phyloP scores from a whole-genome alignment of 768 basidiomycete species.

The Tulasnella calospora region DNA sequence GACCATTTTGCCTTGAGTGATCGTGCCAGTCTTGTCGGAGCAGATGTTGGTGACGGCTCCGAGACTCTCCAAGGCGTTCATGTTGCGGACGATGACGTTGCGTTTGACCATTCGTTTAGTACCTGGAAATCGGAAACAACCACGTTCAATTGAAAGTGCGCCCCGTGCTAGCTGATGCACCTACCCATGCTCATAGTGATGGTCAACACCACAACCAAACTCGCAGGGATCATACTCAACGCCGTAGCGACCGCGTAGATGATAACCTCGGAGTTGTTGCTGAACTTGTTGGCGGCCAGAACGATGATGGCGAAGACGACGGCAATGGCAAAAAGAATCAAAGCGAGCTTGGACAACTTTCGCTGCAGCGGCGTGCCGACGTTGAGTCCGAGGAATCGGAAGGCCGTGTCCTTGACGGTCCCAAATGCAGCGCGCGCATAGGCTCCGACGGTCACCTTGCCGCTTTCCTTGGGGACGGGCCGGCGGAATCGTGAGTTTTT shows the following conservation, averaged over 20 bases:
- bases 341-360: conserved; percentile 31
- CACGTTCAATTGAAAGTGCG: background rate
- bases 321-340: conserved; percentile 31
- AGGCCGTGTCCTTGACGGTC: conserved; percentile 37
- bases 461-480: conserved; percentile 31
- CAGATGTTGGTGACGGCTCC: conserved; percentile 51
- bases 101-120: conserved; percentile 47
- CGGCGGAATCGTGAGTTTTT: conserved; percentile 31
- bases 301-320: conserved; percentile 32
- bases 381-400: conserved; percentile 42
- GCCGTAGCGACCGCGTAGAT: conserved; percentile 31
- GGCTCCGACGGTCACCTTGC: conserved; percentile 31
- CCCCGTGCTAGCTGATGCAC: background rate
- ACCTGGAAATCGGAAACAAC: conserved; percentile 28
- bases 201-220: conserved; percentile 44
- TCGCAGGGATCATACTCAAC: conserved; percentile 31
- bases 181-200: conserved; percentile 40
- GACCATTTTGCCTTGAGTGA: conserved; percentile 48
- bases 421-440: conserved; percentile 43
- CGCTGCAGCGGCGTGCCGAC: conserved; percentile 31
- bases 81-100: conserved; percentile 48
- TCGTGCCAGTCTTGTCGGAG: conserved; percentile 53
- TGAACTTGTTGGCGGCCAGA: conserved; percentile 30
- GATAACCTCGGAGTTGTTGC: conserved; percentile 30
- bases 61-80: conserved; percentile 52